Evolutionary conservation across 225 moss, liverwort and hornwort genomes (phyloP).

Genomic region (Sphagnum contortum): DNA sequence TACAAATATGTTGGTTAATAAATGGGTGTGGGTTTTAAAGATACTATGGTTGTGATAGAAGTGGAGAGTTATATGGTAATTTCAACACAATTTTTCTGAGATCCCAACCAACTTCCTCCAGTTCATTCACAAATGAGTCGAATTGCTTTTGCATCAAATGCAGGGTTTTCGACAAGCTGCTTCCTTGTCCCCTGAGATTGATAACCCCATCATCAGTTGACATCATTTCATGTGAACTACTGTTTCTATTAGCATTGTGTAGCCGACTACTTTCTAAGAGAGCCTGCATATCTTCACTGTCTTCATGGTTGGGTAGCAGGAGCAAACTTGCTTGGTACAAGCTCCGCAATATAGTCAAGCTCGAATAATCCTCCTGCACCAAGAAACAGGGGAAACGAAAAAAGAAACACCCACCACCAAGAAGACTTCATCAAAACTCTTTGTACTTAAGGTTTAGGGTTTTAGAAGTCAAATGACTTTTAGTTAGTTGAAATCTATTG

Average conservation of each 20-base stretch:
- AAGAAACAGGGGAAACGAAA: neutral
- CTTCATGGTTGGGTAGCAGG: conserved; percentile 5
- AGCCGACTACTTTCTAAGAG: neutral
- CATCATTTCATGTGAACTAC: neutral
- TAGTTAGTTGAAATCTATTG: no score
- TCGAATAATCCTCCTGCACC: conserved; percentile 25
- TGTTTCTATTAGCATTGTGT: no score
- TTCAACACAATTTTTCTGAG: conserved; percentile 24
- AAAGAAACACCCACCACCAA: neutral
- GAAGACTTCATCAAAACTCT: neutral
- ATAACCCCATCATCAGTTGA: neutral
- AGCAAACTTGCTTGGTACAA: conserved; percentile 44
- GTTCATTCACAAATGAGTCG: conserved; percentile 17
- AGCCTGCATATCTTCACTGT: neutral
- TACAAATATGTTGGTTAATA: no score
- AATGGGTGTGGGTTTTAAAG: no score
- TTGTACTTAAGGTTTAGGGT: neutral
- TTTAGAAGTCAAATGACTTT: no score
- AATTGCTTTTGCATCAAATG: conserved; percentile 20
- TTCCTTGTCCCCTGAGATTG: conserved; percentile 1
- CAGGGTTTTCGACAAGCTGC: conserved; percentile 13
- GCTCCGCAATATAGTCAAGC: conserved; percentile 22
- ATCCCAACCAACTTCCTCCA: conserved; percentile 31
- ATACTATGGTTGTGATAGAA: neutral
- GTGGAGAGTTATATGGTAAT: conserved; percentile 20